Conservation (phyloP, 805 yeast species). For the Saccharomycopsis babjevae region DNA sequence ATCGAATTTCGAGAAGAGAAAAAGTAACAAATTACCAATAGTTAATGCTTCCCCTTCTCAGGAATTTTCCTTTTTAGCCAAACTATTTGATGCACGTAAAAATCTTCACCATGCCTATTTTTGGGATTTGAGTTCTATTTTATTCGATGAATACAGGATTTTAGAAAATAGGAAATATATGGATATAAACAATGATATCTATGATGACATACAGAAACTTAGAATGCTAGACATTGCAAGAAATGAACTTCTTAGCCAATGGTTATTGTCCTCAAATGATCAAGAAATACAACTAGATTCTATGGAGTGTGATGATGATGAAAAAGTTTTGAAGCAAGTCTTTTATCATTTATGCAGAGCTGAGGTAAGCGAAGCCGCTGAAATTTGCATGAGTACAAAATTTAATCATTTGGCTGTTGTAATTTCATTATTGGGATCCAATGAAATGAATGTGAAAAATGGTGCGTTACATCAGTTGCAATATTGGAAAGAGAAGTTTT, state of each 20-base stretch:
- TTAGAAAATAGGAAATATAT: constrained; percentile 20
- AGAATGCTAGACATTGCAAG: constrained; percentile 28
- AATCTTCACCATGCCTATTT: constrained; percentile 17
- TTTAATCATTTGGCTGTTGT: constrained; percentile 64
- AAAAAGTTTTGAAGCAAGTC: constrained; percentile 40
- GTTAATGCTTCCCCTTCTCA: constrained; percentile 25
- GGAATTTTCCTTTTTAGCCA: constrained; percentile 26
- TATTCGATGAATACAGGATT: constrained; percentile 40
- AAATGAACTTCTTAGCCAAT: constrained; percentile 38
- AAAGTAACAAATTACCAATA: constrained; percentile 28
- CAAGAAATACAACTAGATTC: constrained; percentile 25
- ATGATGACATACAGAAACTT: constrained; percentile 16
- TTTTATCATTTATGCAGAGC: constrained; percentile 43
- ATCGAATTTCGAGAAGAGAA: not conserved
- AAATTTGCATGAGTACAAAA: constrained; percentile 45
- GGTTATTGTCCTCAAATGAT: constrained; percentile 45
- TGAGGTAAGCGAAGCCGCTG: constrained; percentile 51
- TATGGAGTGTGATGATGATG: constrained; percentile 6
- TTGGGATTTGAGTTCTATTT: constrained; percentile 51
- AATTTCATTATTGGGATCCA: constrained; percentile 62
- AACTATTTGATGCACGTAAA: constrained; percentile 12
- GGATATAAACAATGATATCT: constrained; percentile 19
- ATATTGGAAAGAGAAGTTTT: constrained; percentile 45
- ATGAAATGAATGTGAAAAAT: constrained; percentile 43
- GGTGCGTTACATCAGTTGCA: constrained; percentile 54